Base-by-base conservation (phyloP, 441 rosid species). In the Melastoma candidum region DNA sequence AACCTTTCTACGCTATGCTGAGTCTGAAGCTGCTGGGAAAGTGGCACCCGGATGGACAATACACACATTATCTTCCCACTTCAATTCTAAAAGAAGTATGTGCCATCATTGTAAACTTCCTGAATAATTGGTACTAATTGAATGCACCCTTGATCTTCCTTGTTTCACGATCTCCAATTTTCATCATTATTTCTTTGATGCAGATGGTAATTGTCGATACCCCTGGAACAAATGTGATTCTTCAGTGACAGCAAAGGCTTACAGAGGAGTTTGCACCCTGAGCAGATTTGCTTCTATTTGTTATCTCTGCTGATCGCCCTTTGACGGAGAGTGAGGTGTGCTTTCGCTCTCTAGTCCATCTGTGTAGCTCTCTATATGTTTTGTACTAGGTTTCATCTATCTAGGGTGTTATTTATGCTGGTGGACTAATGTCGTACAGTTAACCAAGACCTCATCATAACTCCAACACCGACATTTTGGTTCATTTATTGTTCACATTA, bases 231-330 rank as follows among this genome's bases (percentile, higher is more conserved):
- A 93, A 93, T 76, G 98, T 86, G 64, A 88, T 93, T 73, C 95
- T 93, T 56, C 94, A 85, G 71, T 78, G 98, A 71, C 97, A 93
- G 65, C 98, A 93, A 48, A 82, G 88, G 53, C 83, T 88, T 12
- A 86, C 97, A 3, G 97, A 93, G 78, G 98, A 93, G 68, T 88
- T 88, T 71, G 85, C 85, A 51, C 97, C 95, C 61, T 87, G 83
- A 65, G 92, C 95, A 25, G 95, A 86, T 76, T 79, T 93, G 74
- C 88, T 93, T 69, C 72, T 93, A 57, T 88, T 88, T 58, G 97
- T 93, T 61, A 77, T 93, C 63, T 93, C 98, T 56, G 95, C 97
- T 67, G 98, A 93, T 67, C 90, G 95, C 11, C 97, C 95, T 41
- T 73, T 93, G 66, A 86, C 97, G 43, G 98, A 88, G 77, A 93